Percentiles rank a stretch among this genome's conserved stretches.
phyloP scores from a whole-genome alignment of 768 basidiomycete species.

The Leccinum incarnatum region DNA sequence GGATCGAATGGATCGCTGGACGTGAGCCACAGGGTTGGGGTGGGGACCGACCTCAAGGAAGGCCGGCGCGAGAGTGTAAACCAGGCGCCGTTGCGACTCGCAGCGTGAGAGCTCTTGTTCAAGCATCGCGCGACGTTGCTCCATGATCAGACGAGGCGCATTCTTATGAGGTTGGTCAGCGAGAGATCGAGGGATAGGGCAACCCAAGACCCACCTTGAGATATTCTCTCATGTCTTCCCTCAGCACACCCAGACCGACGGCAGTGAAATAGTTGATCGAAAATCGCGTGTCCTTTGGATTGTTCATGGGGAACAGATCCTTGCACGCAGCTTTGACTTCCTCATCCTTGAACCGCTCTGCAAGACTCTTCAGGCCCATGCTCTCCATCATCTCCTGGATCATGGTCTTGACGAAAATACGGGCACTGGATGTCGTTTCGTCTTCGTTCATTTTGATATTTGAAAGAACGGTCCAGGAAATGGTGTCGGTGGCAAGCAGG shows the following conservation, averaged over 20 bases:
- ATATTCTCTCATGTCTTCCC: conserved; percentile 96
- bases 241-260: conserved; percentile 84
- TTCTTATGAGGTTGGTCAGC: conserved; percentile 50
- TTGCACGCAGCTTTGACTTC: conserved; percentile 70
- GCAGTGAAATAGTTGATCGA: conserved; percentile 98
- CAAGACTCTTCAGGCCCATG: conserved; percentile 85
- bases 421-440: conserved; percentile 91
- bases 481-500: conserved; percentile 79
- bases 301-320: conserved; percentile 93
- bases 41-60: too few species aligned
- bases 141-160: conserved; percentile 89
- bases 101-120: conserved; percentile 46
- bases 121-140: conserved; percentile 85
- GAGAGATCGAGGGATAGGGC: neutral
- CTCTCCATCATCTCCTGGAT: conserved; percentile 94
- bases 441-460: conserved; percentile 94
- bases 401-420: conserved; percentile 97
- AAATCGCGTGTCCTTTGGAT: conserved; percentile 95
- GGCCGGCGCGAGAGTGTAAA: too few species aligned
- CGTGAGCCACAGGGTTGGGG: too few species aligned
- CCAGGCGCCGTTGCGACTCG: too few species aligned
- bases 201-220: conserved; percentile 63
- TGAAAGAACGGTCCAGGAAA: conserved; percentile 86
- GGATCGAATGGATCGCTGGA: too few species aligned
- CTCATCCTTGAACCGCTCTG: conserved; percentile 86